Conservation (phyloP, 2,329 filamentous ascomycete genomes). For the Paraconiothyrium brasiliense region DNA sequence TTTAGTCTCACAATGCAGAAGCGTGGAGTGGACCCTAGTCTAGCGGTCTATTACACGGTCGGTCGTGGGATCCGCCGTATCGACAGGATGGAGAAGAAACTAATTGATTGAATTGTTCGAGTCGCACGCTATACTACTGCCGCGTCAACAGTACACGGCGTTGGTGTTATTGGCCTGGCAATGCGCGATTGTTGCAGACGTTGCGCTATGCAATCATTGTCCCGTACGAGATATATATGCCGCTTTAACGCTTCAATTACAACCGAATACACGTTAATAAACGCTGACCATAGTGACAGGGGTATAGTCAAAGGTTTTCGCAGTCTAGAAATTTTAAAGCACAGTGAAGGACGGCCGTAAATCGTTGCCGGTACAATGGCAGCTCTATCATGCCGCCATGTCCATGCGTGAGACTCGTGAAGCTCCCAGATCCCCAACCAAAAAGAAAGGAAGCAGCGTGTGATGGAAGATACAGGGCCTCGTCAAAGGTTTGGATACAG, state of each 20-base stretch:
- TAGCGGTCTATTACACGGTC: constrained; percentile 2
- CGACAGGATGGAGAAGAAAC: background rate
- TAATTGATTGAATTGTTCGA: background rate
- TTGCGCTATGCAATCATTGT: background rate
- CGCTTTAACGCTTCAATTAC: constrained; percentile 6
- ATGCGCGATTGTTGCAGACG: background rate
- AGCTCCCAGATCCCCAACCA: background rate
- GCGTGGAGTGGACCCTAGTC: constrained; percentile 3
- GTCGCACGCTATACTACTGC: background rate
- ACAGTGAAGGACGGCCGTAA: constrained; percentile 13
- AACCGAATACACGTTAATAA: background rate
- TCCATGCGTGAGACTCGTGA: constrained; percentile 1
- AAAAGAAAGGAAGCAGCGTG: background rate
- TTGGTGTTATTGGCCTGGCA: background rate
- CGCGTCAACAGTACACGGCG: background rate
- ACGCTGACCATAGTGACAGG: background rate
- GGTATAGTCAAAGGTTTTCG: constrained; percentile 12
- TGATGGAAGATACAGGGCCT: background rate
- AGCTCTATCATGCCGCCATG: constrained; percentile 11
- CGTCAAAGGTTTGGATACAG: too few species aligned
- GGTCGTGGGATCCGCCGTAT: background rate
- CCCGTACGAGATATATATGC: constrained; percentile 5
- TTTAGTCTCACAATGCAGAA: constrained; percentile 3
- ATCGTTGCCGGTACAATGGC: constrained; percentile 1
- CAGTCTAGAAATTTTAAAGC: background rate